Evolutionary conservation across 345 rosid species (phyloP).

Genomic region (Salix caprea): DNA sequence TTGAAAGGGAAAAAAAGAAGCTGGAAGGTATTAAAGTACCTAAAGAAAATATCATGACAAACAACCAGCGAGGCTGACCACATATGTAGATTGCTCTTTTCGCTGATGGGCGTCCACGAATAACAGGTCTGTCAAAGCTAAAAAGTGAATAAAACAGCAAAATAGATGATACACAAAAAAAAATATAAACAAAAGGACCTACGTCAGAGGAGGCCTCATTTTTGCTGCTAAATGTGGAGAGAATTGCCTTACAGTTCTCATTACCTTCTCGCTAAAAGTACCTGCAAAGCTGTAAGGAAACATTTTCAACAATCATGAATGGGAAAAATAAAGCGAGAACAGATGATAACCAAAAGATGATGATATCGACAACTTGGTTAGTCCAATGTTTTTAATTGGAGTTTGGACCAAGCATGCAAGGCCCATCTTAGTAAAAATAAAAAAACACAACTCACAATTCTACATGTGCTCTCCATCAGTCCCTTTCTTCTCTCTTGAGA

Average conservation of each 20-base stretch:
- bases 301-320: slow-evolving; percentile 11
- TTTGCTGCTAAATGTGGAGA: slow-evolving; percentile 96
- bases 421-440: too few species aligned
- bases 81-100: slow-evolving; percentile 78
- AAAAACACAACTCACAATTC: too few species aligned
- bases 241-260: slow-evolving; percentile 77
- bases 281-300: slow-evolving; percentile 78
- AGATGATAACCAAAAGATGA: not conserved
- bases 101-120: slow-evolving; percentile 88
- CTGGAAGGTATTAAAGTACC: slow-evolving; percentile 40
- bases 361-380: not conserved
- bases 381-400: too few species aligned
- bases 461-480: too few species aligned
- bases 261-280: slow-evolving; percentile 82
- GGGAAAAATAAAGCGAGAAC: not conserved
- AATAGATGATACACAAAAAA: not conserved
- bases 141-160: slow-evolving; percentile 16
- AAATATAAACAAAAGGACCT: slow-evolving; percentile 19
- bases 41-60: slow-evolving; percentile 60
- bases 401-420: too few species aligned
- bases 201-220: slow-evolving; percentile 92
- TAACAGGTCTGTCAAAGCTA: slow-evolving; percentile 62
- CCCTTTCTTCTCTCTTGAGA: too few species aligned
- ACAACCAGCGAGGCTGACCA: slow-evolving; percentile 91
- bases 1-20: not conserved